Percentiles rank a stretch among this genome's conserved stretches.
These are phyloP conservation scores for Trichoderma atrobrunneum DNA, from an alignment of 2,329 filamentous ascomycete genomes.

Conservation along the genomic window DNA sequence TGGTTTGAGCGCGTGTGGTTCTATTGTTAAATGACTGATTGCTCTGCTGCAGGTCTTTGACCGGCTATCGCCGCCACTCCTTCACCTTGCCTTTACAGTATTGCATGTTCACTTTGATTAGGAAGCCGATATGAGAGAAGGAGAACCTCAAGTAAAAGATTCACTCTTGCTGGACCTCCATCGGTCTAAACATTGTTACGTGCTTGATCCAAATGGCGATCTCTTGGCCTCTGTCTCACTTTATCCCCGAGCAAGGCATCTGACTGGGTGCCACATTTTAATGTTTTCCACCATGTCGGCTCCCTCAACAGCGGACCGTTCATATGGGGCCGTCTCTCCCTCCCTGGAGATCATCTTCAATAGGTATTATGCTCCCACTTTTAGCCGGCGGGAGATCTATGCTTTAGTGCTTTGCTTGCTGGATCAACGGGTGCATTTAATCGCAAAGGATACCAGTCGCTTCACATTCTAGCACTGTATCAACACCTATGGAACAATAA, in stretches of 20 bases:
- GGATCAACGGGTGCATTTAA: not conserved
- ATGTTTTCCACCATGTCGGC: not conserved
- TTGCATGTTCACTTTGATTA: not conserved
- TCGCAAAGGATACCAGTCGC: not conserved
- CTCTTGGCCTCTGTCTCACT: not conserved
- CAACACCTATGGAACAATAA: not conserved
- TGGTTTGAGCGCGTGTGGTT: not conserved
- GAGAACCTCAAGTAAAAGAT: not conserved
- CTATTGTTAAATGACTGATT: not conserved
- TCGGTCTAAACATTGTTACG: not conserved
- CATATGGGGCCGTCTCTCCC: not conserved
- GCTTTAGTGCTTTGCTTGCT: not conserved
- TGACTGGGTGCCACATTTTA: not conserved
- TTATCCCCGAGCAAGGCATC: not conserved
- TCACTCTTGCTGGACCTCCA: not conserved
- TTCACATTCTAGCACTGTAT: not conserved
- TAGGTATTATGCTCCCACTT: not conserved
- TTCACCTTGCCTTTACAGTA: not conserved
- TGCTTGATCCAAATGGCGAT: not conserved
- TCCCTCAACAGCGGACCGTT: not conserved
- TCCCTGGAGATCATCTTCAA: not conserved
- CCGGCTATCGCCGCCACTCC: not conserved
- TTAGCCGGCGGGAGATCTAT: not conserved
- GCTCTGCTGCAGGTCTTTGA: not conserved
- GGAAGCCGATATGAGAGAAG: no score